Evolutionary conservation across 192 early-diverging fungal genomes (phyloP).

Genomic region (Linnemannia exigua): DNA sequence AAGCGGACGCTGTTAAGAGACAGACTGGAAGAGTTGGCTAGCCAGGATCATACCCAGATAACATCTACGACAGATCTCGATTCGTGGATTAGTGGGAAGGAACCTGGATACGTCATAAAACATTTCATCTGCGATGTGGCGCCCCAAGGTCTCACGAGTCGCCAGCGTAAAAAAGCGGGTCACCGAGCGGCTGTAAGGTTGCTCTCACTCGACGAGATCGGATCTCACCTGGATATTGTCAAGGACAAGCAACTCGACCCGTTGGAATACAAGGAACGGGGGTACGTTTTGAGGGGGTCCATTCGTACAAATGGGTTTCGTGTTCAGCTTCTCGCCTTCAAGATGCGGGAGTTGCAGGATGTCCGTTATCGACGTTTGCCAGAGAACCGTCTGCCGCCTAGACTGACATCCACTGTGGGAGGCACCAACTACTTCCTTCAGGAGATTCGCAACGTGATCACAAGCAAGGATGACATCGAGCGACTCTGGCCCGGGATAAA

Average conservation of each 20-base stretch:
- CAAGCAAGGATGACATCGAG: conserved; percentile 10
- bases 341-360: too few relatives aligned
- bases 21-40: conserved; percentile 13
- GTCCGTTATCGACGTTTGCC: too few relatives aligned
- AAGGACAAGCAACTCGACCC: too few relatives aligned
- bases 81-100: conserved; percentile 9
- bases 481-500: not conserved
- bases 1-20: not conserved
- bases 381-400: too few relatives aligned
- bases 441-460: conserved; percentile 15
- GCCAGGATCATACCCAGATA: not conserved
- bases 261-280: too few relatives aligned
- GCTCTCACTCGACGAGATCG: not conserved
- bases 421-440: not conserved
- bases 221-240: too few relatives aligned
- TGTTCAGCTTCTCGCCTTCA: too few relatives aligned
- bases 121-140: conserved; percentile 15
- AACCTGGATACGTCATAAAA: not conserved
- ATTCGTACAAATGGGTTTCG: too few relatives aligned
- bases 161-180: conserved; percentile 11
- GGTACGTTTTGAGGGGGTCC: too few relatives aligned
- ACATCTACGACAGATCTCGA: not conserved
- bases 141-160: conserved; percentile 10
- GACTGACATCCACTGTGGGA: not conserved
- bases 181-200: conserved; percentile 10